These are phyloP conservation scores for Phytophthora parvispora DNA, from an alignment of 352 stramenopile species.

Conservation along the genomic window DNA sequence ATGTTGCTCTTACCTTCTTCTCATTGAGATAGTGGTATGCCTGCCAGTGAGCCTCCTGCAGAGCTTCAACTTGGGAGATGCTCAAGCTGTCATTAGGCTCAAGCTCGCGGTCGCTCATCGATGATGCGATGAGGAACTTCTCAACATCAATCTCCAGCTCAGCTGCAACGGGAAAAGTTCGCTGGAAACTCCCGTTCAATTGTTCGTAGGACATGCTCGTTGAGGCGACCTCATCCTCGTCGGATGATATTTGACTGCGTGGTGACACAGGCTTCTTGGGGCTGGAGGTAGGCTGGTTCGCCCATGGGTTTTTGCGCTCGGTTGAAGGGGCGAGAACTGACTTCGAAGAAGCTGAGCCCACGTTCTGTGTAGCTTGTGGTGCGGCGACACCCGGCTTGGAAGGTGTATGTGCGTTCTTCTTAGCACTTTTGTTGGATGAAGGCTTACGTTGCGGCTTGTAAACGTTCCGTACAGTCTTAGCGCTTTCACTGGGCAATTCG, in stretches of 20 bases:
- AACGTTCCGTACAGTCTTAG: not conserved
- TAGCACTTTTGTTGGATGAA: not conserved
- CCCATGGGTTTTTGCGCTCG: slow-evolving; percentile 5
- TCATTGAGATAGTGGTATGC: slow-evolving; percentile 88
- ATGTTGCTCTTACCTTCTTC: slow-evolving; percentile 65
- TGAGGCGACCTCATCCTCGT: slow-evolving; percentile 12
- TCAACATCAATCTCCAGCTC: slow-evolving; percentile 83
- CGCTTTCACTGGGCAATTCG: slow-evolving; percentile 10
- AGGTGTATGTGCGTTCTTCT: slow-evolving; percentile 8
- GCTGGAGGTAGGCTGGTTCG: slow-evolving; percentile 6
- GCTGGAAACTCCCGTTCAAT: slow-evolving; percentile 67
- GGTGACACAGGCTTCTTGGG: slow-evolving; percentile 7
- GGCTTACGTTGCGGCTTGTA: slow-evolving; percentile 10
- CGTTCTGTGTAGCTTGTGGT: slow-evolving; percentile 3
- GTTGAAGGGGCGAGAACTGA: not conserved
- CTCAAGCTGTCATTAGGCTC: slow-evolving; percentile 69
- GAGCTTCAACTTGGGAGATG: slow-evolving; percentile 85
- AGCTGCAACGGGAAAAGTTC: slow-evolving; percentile 73
- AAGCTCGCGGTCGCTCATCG: slow-evolving; percentile 46
- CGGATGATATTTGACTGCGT: slow-evolving; percentile 25
- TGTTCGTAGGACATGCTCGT: slow-evolving; percentile 52
- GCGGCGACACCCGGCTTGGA: not conserved
- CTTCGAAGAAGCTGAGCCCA: not conserved
- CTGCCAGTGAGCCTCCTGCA: slow-evolving; percentile 86
- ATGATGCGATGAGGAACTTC: slow-evolving; percentile 80